Evolutionary conservation across 2,329 filamentous ascomycete genomes (phyloP).

Genomic region (Diaporthe helianthi): DNA sequence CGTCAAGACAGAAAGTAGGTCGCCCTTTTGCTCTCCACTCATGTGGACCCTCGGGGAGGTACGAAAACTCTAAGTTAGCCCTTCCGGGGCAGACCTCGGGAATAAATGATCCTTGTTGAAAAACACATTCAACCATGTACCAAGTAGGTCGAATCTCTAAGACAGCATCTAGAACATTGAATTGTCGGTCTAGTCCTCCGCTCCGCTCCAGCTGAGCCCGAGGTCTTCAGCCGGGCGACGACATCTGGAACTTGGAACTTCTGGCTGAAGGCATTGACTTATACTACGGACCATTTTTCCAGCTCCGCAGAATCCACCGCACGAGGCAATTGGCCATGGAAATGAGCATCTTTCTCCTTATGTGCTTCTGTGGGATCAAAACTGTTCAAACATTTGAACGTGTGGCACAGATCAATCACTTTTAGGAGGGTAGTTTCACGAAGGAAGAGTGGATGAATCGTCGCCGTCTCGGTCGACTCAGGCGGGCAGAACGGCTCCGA

Average conservation of each 20-base stretch:
- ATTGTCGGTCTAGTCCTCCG: not conserved
- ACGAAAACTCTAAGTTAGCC: slow-evolving; percentile 11
- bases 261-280: no score
- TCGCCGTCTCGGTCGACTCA: slow-evolving; percentile 19
- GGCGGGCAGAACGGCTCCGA: not conserved
- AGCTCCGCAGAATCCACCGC: no score
- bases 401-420: not conserved
- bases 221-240: no score
- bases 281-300: not conserved
- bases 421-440: not conserved
- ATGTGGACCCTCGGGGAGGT: slow-evolving; percentile 4
- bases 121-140: not conserved
- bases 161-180: not conserved
- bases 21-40: not conserved
- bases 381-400: not conserved
- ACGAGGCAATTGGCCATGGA: not conserved
- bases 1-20: slow-evolving; percentile 3
- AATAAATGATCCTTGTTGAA: not conserved
- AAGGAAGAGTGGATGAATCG: not conserved
- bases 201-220: not conserved
- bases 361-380: not conserved
- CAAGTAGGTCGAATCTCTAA: not conserved
- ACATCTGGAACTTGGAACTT: no score
- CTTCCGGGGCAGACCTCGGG: not conserved
- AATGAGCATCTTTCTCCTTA: not conserved